phyloP scores from a whole-genome alignment of 2,329 filamentous ascomycete genomes.

The Plenodomus biglobosus region DNA sequence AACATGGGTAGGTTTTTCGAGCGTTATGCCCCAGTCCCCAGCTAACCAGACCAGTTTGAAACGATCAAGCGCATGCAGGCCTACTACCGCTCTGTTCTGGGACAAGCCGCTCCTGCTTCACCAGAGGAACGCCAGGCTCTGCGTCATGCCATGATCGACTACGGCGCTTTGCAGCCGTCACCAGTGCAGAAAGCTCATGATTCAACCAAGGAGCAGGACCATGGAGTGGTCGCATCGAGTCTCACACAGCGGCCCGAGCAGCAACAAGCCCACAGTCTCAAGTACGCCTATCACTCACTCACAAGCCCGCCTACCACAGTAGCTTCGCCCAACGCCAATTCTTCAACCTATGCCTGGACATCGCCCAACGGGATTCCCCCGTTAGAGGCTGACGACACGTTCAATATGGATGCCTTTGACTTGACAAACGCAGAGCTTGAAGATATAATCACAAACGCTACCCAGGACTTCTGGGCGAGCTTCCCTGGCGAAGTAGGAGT shows the following conservation, averaged over 20 bases:
- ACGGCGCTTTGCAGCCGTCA: constrained; percentile 44
- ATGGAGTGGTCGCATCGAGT: not conserved
- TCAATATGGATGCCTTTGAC: constrained; percentile 37
- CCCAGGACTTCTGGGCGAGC: constrained; percentile 45
- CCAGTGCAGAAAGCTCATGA: constrained; percentile 42
- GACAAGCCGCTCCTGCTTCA: constrained; percentile 39
- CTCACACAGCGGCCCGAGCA: not conserved
- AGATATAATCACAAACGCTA: constrained; percentile 43
- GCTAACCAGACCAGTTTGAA: constrained; percentile 35
- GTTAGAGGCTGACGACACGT: constrained; percentile 37
- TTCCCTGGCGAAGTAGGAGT: constrained; percentile 45
- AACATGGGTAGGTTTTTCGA: constrained; percentile 36
- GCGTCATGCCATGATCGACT: constrained; percentile 45
- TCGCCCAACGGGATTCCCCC: constrained; percentile 25
- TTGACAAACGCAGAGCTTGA: constrained; percentile 41
- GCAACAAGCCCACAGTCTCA: constrained; percentile 10
- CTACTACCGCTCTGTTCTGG: constrained; percentile 42
- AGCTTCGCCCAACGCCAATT: constrained; percentile 29
- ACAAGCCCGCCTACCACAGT: constrained; percentile 25
- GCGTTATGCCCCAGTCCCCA: fast-evolving
- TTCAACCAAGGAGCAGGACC: constrained; percentile 16
- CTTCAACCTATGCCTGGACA: constrained; percentile 24
- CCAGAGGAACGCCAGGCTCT: constrained; percentile 44
- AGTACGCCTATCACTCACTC: constrained; percentile 11
- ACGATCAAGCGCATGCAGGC: constrained; percentile 49